Conservation (phyloP, 371 early-diverging fungal genomes). For the Rhizopus delemar region DNA sequence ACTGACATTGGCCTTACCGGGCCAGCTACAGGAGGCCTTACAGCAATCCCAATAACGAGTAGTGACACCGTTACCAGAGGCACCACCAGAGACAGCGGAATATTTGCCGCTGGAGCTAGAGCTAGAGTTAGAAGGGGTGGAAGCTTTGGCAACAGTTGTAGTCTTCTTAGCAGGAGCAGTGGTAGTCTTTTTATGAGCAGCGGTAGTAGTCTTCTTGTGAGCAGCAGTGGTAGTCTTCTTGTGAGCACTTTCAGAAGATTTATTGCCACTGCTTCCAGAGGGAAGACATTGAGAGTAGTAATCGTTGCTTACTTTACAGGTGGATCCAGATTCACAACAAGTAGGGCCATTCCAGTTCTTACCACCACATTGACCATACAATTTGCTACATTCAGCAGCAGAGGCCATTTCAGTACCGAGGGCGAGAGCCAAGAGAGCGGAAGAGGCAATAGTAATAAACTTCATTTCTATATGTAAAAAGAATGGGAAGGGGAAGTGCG, state of each 20-base stretch:
- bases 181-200: constrained; percentile 16
- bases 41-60: constrained; percentile 58
- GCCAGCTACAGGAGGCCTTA: constrained; percentile 52
- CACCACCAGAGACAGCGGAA: constrained; percentile 21
- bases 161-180: constrained; percentile 10
- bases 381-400: constrained; percentile 14
- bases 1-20: constrained; percentile 36
- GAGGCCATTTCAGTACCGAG: constrained; percentile 1
- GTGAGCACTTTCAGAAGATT: constrained; percentile 2
- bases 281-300: constrained; percentile 37
- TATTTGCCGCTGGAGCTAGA: constrained; percentile 28
- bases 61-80: constrained; percentile 36
- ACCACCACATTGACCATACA: constrained; percentile 35
- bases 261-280: not conserved
- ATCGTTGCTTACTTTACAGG: constrained; percentile 15
- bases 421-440: constrained; percentile 1
- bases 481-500: not conserved
- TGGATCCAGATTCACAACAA: constrained; percentile 31
- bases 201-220: constrained; percentile 4
- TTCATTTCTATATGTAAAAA: not conserved
- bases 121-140: constrained; percentile 25
- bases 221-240: constrained; percentile 14
- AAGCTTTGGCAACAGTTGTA: constrained; percentile 6
- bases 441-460: not conserved
- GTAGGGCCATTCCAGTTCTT: constrained; percentile 27